A percentile compares a stretch with the other conserved stretches of the same genome.
phyloP scores from a whole-genome alignment of 129 eudicot species.

The Chrysanthemum seticuspe region DNA sequence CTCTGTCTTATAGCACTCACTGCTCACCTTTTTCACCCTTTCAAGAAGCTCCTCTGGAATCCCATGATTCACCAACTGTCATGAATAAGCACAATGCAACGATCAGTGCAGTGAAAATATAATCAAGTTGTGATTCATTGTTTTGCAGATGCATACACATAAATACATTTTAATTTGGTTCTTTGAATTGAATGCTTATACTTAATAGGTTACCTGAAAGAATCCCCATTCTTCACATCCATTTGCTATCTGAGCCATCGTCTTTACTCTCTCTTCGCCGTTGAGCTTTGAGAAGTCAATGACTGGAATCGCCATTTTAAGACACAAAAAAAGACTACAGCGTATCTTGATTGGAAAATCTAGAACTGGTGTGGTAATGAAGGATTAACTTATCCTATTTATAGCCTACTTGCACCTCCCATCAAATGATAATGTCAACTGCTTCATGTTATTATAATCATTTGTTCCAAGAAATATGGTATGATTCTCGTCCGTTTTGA shows the following conservation, averaged over 20 bases:
- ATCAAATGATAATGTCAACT: no score
- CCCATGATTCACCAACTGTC: conserved; percentile 66
- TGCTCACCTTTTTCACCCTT: conserved; percentile 63
- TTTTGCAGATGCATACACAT: neutral
- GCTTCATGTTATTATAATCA: no score
- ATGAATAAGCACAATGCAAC: neutral
- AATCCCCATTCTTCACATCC: conserved; percentile 90
- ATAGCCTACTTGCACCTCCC: no score
- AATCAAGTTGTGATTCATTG: no score
- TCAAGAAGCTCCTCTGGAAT: conserved; percentile 62
- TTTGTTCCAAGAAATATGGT: no score
- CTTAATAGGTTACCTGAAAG: conserved; percentile 54
- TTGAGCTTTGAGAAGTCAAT: conserved; percentile 72
- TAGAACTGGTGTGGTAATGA: no score
- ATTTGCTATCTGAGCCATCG: conserved; percentile 60
- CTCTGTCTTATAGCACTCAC: conserved; percentile 69
- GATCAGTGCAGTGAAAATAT: no score
- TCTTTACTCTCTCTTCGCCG: conserved; percentile 55
- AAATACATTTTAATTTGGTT: neutral
- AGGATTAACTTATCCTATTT: no score
- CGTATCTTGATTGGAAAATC: no score
- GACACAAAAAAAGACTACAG: no score
- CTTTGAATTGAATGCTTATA: neutral
- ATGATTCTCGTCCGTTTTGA: no score
- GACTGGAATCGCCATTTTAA: conserved; percentile 70